Conservation (phyloP, 106 monocot species). For the Dendrobium officinale region DNA sequence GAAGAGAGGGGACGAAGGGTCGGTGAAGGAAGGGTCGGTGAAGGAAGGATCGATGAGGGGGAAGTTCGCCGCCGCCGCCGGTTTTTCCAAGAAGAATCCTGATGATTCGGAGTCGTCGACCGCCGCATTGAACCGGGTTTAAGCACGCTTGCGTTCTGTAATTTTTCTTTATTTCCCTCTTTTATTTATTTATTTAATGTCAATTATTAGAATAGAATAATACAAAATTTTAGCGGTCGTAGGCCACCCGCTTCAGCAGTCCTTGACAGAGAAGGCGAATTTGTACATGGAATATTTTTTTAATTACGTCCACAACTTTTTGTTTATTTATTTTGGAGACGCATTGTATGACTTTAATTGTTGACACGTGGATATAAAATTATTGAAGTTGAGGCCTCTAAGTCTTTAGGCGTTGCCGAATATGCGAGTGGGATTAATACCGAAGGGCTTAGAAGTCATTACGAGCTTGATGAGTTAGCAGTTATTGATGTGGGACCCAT, state of each 20-base stretch:
- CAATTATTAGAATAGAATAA: background rate
- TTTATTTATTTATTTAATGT: background rate
- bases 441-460: too few species aligned
- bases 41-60: conserved; percentile 31
- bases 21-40: conserved; percentile 6
- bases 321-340: background rate
- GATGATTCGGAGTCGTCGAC: background rate
- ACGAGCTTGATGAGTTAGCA: too few species aligned
- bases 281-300: too few species aligned
- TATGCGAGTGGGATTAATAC: too few species aligned
- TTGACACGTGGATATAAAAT: too few species aligned
- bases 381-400: too few species aligned
- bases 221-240: background rate
- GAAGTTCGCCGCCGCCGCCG: conserved; percentile 5
- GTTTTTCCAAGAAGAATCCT: background rate
- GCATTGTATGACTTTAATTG: too few species aligned
- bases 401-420: too few species aligned
- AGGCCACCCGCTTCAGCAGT: background rate
- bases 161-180: background rate
- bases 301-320: too few species aligned
- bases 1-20: conserved; percentile 17
- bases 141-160: background rate
- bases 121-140: conserved; percentile 9
- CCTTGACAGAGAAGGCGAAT: background rate
- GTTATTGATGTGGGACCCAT: too few species aligned